Evolutionary conservation across 2,329 filamentous ascomycete species (phyloP), one percentile per base, ranked within the genome.

Genomic region (Ophiostoma ulmi): DNA sequence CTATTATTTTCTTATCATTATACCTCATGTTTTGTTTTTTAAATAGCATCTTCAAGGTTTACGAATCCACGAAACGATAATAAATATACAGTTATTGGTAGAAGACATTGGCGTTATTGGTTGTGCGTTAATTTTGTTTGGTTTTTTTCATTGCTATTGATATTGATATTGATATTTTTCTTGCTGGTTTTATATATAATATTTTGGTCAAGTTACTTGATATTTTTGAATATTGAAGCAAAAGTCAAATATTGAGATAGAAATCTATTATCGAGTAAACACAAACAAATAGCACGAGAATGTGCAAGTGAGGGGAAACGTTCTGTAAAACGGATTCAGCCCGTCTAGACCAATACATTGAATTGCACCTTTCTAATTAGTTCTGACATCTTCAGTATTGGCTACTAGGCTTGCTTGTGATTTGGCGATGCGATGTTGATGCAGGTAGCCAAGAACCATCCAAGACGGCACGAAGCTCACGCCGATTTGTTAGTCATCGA

Each of bases 41-140:
- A 63, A 63, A 26, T 65, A 39, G 63, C 63, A 65, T 65, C n/a
- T 65, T 38, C 63, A 65, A 38, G 35, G 61, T 65, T 61, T 39
- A 65, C 35, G 61, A 65, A 65, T 35, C 22, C 14, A 65, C 61
- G 61, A 65, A 38, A 65, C 20, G 20, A 65, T 65, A 65, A 65
- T 39, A 64, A 26, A 36, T 55, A n/a, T 48, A 17, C 44, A 20
- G 13, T 48, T 39, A 39, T 48, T 48, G 44, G 17, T 48, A 48
- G 44, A 48, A 48, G 11, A 10, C 13, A 48, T 17, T 48, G 11
- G 17, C 1, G 3, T 17, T 48, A 6, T n/a, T 55, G 10, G 48
- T 48, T 48, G 2, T 48, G 17, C 44, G 13, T 17, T 17, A 55
- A 22, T 55, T 44, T 14, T 44, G 11, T 4, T 44, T 20, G 7